Base-by-base conservation (phyloP, 257 asterid genomes). In the Solanum chmielewskii region DNA sequence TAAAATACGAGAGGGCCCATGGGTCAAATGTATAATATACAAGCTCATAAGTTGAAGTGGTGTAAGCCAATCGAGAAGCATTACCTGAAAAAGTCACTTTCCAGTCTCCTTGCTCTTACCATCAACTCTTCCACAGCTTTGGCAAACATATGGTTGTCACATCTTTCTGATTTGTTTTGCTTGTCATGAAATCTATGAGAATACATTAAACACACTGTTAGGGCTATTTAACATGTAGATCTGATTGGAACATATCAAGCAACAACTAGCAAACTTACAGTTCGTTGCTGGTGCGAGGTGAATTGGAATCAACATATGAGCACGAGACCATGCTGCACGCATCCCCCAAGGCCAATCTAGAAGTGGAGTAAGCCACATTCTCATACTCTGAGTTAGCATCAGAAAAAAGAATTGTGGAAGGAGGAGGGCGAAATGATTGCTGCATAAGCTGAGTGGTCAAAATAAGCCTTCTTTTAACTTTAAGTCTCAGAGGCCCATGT, bases 381-480 rank as follows among this genome's bases (percentile, higher is more conserved):
- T 91, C 95, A 87, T 87, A 89, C 89, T 88, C 91, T 84, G 92
- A 88, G 84, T 88, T 86, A 81, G 90, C 93, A 90, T 92, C 95
- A 84, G 92, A 92, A 15, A 89, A 86, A 86, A 94, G 92, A 90
- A 92, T 71, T 83, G 23, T 88, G 23, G 84, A 80, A 31, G 93
- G 93, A 29, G 95, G 92, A 85, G 97, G 94, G 86, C 76, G 87
- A 92, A 96, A 75, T 76, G 95, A 87, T 88, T 95, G 97, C 93
- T 96, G 98, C 96, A 94, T 94, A 87, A 96, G 99, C 86, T 93
- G 98, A 44, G 96, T 91, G 42, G 97, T 90, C 91, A 93, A 88
- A 82, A 90, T 77, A 90, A 96, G 94, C 90, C 99, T 93, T 93
- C 94, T 93, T 91, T 89, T 93, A 84, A 94, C 92, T 91, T 88